phyloP scores from a whole-genome alignment of 768 basidiomycete species.

The Lactarius pseudohatsudake region DNA sequence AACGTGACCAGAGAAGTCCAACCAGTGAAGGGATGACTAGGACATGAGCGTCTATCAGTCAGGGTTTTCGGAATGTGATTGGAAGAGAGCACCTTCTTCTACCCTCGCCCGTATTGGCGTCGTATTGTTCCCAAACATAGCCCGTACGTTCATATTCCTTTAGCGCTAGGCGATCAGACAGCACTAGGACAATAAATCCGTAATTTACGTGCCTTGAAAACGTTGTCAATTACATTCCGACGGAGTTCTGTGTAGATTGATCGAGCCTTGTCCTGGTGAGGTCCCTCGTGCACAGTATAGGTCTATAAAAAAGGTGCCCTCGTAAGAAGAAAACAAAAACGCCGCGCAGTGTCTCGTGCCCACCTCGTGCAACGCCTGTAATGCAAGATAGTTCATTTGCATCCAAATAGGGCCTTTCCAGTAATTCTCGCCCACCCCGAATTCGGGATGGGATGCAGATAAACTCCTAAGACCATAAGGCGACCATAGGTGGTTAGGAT shows the following conservation, averaged over 20 bases:
- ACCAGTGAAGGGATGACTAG: slow-evolving; percentile 93
- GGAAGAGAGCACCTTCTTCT: slow-evolving; percentile 63
- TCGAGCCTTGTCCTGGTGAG: slow-evolving; percentile 70
- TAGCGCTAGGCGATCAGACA: background rate
- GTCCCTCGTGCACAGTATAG: slow-evolving; percentile 78
- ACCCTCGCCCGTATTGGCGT: slow-evolving; percentile 80
- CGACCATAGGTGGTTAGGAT: slow-evolving; percentile 90
- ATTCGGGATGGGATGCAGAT: slow-evolving; percentile 84
- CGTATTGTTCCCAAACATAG: slow-evolving; percentile 98
- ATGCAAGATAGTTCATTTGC: slow-evolving; percentile 93
- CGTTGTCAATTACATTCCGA: slow-evolving; percentile 81
- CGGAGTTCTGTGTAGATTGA: slow-evolving; percentile 81
- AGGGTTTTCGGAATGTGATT: background rate
- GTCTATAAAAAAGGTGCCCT: slow-evolving; percentile 45
- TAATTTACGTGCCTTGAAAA: slow-evolving; percentile 51
- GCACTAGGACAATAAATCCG: background rate
- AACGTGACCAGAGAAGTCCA: slow-evolving; percentile 91
- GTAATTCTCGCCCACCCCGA: slow-evolving; percentile 92
- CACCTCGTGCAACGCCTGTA: slow-evolving; percentile 78
- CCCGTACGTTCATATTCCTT: slow-evolving; percentile 92
- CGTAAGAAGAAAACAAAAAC: background rate
- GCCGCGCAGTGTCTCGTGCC: slow-evolving; percentile 19
- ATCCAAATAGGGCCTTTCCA: slow-evolving; percentile 98
- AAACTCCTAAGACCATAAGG: slow-evolving; percentile 86
- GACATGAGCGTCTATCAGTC: slow-evolving; percentile 19